Evolutionary conservation across 768 basidiomycete genomes (phyloP), one percentile per base, ranked within the genome.

Genomic region (Wakefieldia striispora): DNA sequence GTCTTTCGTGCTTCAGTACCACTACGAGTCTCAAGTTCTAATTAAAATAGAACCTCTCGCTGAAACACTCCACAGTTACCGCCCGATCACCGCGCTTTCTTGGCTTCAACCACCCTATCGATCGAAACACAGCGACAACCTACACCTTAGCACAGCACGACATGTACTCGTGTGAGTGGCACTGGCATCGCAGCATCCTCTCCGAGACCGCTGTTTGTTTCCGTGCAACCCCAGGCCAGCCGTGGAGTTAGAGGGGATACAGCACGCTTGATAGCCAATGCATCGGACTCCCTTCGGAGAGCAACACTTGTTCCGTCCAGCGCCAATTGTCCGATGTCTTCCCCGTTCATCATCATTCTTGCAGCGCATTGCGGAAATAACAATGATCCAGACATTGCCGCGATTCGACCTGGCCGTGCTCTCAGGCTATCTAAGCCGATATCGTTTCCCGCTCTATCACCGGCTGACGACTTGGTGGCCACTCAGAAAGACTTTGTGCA

Each of bases 221-320:
- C 36, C 43, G 33, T 23, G 29, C 36, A 38, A 23, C 16, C n/a
- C n/a, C n/a, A n/a, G n/a, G n/a, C 8, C 33, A 33, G 6, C 6
- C 27, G 10, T 51, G 62, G 60, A 24, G 54, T 60, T 63, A 60
- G 51, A 53, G 61, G 24, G 62, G 63, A 31, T 31, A 35, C 33
- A n/a, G 3, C 11, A 11, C 38, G 17, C n/a, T 21, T 6, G 19
- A 33, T 23, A n/a, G 7, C 34, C 27, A 26, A 14, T 27, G 6
- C 40, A 23, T 8, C 33, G 24, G 38, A 20, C 23, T 37, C 19
- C 35, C 16, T n/a, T 23, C 17, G 40, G 45, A 26, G 27, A 13
- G 31, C 14, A 31, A 9, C 6, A 33, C 13, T 27, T 41, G 9
- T 29, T 43, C 31, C 13, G 13, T 33, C 14, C 41, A 20, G 17